Base-by-base conservation (phyloP, 23 red algal species). In the Agarophyton chilense region DNA sequence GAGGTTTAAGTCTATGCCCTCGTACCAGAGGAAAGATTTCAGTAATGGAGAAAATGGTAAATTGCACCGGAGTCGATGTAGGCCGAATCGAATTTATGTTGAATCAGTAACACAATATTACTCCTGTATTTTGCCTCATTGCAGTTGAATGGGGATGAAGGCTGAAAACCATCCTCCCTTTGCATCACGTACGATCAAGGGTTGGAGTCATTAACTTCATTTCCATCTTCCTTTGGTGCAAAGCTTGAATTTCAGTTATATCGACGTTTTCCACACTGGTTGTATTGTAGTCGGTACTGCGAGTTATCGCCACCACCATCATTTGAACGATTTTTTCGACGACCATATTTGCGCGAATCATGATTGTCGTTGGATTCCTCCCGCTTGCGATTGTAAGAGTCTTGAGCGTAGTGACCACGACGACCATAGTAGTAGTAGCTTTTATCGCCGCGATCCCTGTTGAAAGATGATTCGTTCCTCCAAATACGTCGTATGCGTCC, bases 21-120 rank as follows among this genome's bases (percentile, higher is more conserved):
- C 39, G 45, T 84, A 84, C 8, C 33, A 26, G 8, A 67, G 24
- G 55, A 84, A 84, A 0, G 36, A 84, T 19, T 42, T 67, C 36
- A 22, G 8, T 21, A 54, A 61, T 36, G 55, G 24, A 57, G 39
- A 40, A 84, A 84, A 42, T 84, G 51, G 29, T 84, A 56, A 3
- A 56, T 67, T 22, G 79, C 79, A 19, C 79, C 79, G 24, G 79
- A 84, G 22, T 84, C 79, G 17, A 84, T 65, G 57, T 50, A 84
- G 4, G 75, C 40, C 1, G 24, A 54, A 26, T 38, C 4, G 26
- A 66, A 21, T 34, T 66, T 66, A 21, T 11, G 14, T 34, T 34
- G 24, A 16, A 24, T 16, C 5, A 38, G 61, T 6, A 34, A 17
- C 24, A 26, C 34, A 17, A 66, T 66, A 16, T 66, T 66, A 24